Evolutionary conservation across 2,329 filamentous ascomycete species (phyloP).

Genomic region (Neoarthrinium moseri): DNA sequence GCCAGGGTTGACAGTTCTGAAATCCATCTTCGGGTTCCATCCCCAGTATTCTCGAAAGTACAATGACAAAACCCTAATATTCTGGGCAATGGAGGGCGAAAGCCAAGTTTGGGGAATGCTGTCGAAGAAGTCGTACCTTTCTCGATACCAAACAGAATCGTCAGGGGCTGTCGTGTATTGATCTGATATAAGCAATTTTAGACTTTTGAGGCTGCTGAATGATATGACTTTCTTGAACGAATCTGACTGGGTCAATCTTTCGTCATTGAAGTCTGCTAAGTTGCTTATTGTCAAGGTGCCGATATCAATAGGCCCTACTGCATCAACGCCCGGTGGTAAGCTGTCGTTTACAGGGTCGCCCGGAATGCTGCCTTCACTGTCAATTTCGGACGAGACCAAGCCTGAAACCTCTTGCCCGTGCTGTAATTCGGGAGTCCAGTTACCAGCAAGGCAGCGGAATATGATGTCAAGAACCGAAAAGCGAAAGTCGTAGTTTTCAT

Average conservation of each 20-base stretch:
- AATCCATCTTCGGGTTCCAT: slow-evolving; percentile 36
- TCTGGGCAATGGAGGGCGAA: slow-evolving; percentile 8
- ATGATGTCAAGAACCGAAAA: slow-evolving; percentile 1
- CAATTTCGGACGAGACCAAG: not conserved
- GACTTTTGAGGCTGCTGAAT: not conserved
- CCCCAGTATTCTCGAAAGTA: slow-evolving; percentile 36
- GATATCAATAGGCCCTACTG: not conserved
- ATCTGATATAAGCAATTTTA: slow-evolving; percentile 12
- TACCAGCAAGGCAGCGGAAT: slow-evolving; percentile 6
- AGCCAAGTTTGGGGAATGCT: slow-evolving; percentile 22
- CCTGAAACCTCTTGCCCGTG: too few species aligned
- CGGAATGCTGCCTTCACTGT: not conserved
- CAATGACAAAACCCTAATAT: slow-evolving; percentile 36
- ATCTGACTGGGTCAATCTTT: slow-evolving; percentile 4
- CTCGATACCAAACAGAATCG: not conserved
- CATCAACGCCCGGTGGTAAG: not conserved
- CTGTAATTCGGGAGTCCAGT: slow-evolving; percentile 8
- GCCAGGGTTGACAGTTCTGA: slow-evolving; percentile 18
- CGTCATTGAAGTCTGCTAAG: slow-evolving; percentile 7
- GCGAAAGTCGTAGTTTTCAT: not conserved
- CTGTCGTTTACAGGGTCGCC: not conserved
- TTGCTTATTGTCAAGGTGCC: slow-evolving; percentile 9
- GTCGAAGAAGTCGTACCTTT: slow-evolving; percentile 19
- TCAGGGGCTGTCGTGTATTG: slow-evolving; percentile 1
- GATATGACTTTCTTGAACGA: slow-evolving; percentile 6